Evolutionary conservation across 2,329 filamentous ascomycete species (phyloP), one percentile per base, ranked within the genome.

Genomic region (Mycosphaerella sp.): DNA sequence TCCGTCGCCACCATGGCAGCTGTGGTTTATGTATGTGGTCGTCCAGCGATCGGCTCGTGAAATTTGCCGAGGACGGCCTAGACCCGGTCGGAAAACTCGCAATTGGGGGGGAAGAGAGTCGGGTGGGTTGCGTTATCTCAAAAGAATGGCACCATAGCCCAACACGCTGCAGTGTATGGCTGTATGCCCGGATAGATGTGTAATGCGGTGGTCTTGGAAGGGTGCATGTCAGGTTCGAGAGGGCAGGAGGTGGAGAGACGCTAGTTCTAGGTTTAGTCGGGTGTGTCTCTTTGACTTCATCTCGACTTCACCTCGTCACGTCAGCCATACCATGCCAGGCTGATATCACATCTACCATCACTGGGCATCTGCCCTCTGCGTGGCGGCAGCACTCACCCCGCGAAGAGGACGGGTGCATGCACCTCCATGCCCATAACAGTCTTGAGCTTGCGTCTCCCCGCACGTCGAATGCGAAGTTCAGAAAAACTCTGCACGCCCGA

Each of bases 1-100:
- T 50, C 49, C 44, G 37, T 50, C 41, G 53, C 53, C 50, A 59
- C 52, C 55, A 58, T 56, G 44, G 42, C 50, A 49, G 51, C 45
- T 16, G 45, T n/a, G n/a, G n/a, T n/a, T n/a, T n/a, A n/a, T n/a
- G n/a, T 42, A 34, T 36, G 28, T 37, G 21, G 21, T 12, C 30
- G 18, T 34, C 45, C 39, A 49, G 45, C 41, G 40, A 37, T 49
- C 37, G 44, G 44, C 36, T 48, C 39, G 40, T 28, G 45, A 39
- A 35, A n/a, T 49, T 27, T 49, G 45, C 45, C 45, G 45, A 49
- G 45, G 45, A 49, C 39, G 9, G 37, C 45, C 35, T 41, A 28
- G 45, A 30, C 39, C 37, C 32, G 27, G 25, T 49, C 45, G 45
- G 14, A 41, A 28, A 25, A 17, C 37, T 34, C 36, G 28, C 27